Base-by-base conservation (phyloP, 257 asterid genomes). In the Nyctanthes arbortristis region DNA sequence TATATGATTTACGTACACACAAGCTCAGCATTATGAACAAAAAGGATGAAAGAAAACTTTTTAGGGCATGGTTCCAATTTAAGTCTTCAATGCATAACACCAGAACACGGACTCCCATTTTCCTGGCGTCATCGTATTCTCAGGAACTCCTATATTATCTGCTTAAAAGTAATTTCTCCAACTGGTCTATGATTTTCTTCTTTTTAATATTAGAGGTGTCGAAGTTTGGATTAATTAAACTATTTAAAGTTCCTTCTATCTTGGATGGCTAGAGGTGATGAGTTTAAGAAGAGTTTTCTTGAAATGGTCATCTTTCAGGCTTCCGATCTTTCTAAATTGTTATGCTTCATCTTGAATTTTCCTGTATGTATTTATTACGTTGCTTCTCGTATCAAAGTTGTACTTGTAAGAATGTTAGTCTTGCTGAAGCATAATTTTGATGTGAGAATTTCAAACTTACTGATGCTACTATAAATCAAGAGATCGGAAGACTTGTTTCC, bases 41-140 rank as follows among this genome's bases (percentile, higher is more conserved):
- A n/a, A n/a, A 12, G 31, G 59, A 8, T 20, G 29, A 27, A 6
- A 40, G 34, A 52, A 68, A 8, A 25, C 33, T 67, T 65, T 63
- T 72, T 11, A 28, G 58, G 75, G 45, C 29, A 72, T 69, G 27
- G 56, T 40, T 56, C 75, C 45, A 33, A 67, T 64, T 71, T 43
- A 30, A 33, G 18, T 39, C 72, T 67, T 28, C 57, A 7, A 37
- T 45, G 37, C 56, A 47, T 32, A 11, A 32, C 63, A 67, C 60
- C 29, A 40, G 27, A 25, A 49, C 47, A 24, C 14, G 40, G 52
- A 36, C 10, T 40, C 73, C 61, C 29, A 31, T 32, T 67, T 31
- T 70, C 20, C 37, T 33, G 56, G 45, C 61, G 24, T 62, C 66
- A 40, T 63, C 59, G 76, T 33, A 47, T 40, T 54, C 10, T 61